Percentiles rank a stretch among this genome's conserved stretches.
phyloP scores from a whole-genome alignment of 768 basidiomycete genomes.

The Trichaptum fuscoviolaceum region DNA sequence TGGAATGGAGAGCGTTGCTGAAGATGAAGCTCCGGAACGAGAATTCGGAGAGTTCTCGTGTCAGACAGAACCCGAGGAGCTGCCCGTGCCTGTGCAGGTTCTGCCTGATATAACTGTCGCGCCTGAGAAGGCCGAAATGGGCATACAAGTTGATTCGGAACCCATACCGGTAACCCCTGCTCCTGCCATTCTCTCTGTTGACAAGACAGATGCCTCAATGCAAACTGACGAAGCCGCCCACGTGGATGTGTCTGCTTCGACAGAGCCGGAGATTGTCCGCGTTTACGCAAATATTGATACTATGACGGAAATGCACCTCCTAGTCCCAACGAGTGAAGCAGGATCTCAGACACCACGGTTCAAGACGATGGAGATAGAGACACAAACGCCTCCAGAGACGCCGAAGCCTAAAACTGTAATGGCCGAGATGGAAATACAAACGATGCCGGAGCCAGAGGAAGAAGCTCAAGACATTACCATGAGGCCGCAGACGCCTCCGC shows the following conservation, averaged over 20 bases:
- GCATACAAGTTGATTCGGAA: slow-evolving; percentile 35
- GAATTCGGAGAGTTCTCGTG: slow-evolving; percentile 59
- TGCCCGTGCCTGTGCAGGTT: slow-evolving; percentile 9
- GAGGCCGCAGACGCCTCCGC: background rate
- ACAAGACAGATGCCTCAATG: slow-evolving; percentile 32
- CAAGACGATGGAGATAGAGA: slow-evolving; percentile 28
- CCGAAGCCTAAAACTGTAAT: slow-evolving; percentile 11
- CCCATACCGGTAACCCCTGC: slow-evolving; percentile 14
- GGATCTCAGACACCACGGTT: slow-evolving; percentile 34
- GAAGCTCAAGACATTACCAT: slow-evolving; percentile 11
- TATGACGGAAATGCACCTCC: slow-evolving; percentile 7
- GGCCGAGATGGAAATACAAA: slow-evolving; percentile 17
- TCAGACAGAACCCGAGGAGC: slow-evolving; percentile 52
- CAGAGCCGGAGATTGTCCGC: slow-evolving; percentile 22
- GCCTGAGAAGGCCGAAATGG: slow-evolving; percentile 31
- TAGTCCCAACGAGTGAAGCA: slow-evolving; percentile 13
- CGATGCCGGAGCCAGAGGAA: slow-evolving; percentile 9
- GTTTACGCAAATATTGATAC: slow-evolving; percentile 3
- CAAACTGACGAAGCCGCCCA: slow-evolving; percentile 40
- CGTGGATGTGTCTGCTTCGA: background rate
- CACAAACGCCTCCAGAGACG: slow-evolving; percentile 23
- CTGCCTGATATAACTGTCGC: slow-evolving; percentile 7
- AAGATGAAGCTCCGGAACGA: slow-evolving; percentile 25
- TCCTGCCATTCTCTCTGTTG: slow-evolving; percentile 19
- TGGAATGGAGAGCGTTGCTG: slow-evolving; percentile 38